Percentiles rank a stretch among this genome's conserved stretches.
Evolutionary conservation across 2,329 filamentous ascomycete genomes (phyloP).

Genomic region (Neonectria faginata): DNA sequence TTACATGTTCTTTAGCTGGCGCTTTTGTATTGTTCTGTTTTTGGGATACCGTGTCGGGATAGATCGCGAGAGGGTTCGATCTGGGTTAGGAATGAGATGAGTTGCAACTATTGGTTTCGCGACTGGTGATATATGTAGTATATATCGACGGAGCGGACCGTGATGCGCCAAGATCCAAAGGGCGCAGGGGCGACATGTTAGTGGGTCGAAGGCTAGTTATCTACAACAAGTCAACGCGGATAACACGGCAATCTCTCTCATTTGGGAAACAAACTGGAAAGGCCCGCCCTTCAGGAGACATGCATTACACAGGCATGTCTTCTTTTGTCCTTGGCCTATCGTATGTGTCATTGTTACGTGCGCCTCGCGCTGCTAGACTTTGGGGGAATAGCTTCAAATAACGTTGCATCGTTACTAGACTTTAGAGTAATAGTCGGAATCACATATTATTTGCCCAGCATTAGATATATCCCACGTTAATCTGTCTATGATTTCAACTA

Average conservation of each 20-base stretch:
- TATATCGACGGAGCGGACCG: neutral
- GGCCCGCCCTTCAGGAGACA: neutral
- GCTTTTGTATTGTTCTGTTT: constrained; percentile 22
- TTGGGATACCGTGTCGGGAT: constrained; percentile 33
- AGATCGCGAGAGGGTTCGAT: constrained; percentile 25
- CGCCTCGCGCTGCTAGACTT: constrained; percentile 13
- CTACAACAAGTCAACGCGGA: neutral
- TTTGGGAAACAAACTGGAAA: neutral
- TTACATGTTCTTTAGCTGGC: constrained; percentile 19
- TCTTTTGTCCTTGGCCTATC: neutral
- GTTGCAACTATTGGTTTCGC: neutral
- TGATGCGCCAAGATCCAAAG: constrained; percentile 8
- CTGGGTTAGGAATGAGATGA: constrained; percentile 2
- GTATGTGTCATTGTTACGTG: neutral
- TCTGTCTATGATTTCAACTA: neutral
- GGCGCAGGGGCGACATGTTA: constrained; percentile 1
- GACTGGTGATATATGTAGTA: neutral
- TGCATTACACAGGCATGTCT: neutral
- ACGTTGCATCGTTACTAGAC: constrained; percentile 7
- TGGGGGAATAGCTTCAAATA: constrained; percentile 13
- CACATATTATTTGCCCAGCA: neutral
- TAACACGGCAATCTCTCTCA: neutral
- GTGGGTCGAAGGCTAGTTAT: neutral
- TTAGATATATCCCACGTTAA: neutral
- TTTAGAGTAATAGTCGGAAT: constrained; percentile 19